phyloP scores from a whole-genome alignment of 2,329 filamentous ascomycete genomes.

The Phyllosticta citriasiana region DNA sequence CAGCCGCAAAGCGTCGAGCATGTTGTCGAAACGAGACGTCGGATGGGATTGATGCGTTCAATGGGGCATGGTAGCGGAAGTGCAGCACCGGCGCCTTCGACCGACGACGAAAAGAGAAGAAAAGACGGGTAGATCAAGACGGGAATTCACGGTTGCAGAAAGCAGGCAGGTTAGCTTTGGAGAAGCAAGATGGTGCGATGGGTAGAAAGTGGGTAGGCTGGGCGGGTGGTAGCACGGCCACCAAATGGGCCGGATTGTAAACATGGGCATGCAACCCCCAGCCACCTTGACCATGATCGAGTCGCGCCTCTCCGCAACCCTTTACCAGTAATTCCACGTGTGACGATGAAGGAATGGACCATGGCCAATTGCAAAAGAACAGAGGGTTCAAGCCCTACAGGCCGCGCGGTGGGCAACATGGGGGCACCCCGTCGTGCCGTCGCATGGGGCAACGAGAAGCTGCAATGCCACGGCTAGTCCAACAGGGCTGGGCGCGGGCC shows the following conservation, averaged over 20 bases:
- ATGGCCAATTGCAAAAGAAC: conserved; percentile 3
- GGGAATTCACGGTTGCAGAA: background rate
- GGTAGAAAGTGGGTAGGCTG: conserved; percentile 3
- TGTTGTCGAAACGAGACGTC: conserved; percentile 1
- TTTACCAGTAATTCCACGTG: conserved; percentile 5
- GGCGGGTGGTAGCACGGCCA: conserved; percentile 1
- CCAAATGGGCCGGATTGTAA: conserved; percentile 6
- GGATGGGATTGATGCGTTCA: background rate
- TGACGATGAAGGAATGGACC: background rate
- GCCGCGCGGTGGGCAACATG: conserved; percentile 7
- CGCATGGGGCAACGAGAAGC: conserved; percentile 7
- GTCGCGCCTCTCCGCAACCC: background rate
- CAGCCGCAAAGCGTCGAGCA: background rate
- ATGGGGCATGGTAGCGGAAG: conserved; percentile 6
- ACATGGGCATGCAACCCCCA: conserved; percentile 6
- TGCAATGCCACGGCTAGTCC: background rate
- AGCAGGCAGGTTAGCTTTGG: background rate
- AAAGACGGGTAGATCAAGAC: background rate
- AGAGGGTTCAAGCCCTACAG: background rate
- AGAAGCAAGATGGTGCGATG: background rate
- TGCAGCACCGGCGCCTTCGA: background rate
- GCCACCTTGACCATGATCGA: background rate
- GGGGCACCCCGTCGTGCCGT: conserved; percentile 2
- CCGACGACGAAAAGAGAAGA: background rate
- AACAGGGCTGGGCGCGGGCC: background rate